These are phyloP conservation scores for Euptelea pleiosperma DNA, from an alignment of 164 flowering plant genomes.

Conservation along the genomic window DNA sequence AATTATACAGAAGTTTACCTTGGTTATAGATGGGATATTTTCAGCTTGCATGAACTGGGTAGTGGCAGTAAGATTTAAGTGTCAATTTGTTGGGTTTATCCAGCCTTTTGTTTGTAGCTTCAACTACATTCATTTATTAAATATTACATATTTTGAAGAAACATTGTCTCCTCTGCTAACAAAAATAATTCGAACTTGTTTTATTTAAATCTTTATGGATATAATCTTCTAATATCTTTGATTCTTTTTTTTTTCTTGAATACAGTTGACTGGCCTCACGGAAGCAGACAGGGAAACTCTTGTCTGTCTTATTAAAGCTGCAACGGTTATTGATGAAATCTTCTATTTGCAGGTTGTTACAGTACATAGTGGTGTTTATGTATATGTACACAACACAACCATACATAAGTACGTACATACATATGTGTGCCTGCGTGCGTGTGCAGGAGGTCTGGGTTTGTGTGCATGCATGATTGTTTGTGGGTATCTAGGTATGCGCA, in stretches of 20 bases:
- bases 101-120: too few relatives aligned
- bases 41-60: neutral
- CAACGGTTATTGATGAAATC: constrained; percentile 70
- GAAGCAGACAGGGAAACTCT: constrained; percentile 71
- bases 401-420: too few relatives aligned
- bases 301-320: constrained; percentile 61
- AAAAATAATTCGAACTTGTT: neutral
- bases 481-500: too few relatives aligned
- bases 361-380: neutral
- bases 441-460: too few relatives aligned
- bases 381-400: too few relatives aligned
- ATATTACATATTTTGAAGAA: too few relatives aligned
- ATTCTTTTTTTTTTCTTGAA: neutral
- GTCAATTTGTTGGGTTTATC: too few relatives aligned
- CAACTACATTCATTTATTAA: too few relatives aligned
- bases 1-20: too few relatives aligned
- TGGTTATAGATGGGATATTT: neutral
- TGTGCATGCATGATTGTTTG: neutral
- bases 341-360: constrained; percentile 68
- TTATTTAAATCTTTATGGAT: neutral
- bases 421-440: too few relatives aligned
- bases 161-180: neutral
- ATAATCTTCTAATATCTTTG: constrained; percentile 1
- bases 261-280: constrained; percentile 64
- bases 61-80: too few relatives aligned